Evolutionary conservation across 768 basidiomycete species (phyloP), one percentile per base, ranked within the genome.

Genomic region (Leucosporidium creatinivorum): DNA sequence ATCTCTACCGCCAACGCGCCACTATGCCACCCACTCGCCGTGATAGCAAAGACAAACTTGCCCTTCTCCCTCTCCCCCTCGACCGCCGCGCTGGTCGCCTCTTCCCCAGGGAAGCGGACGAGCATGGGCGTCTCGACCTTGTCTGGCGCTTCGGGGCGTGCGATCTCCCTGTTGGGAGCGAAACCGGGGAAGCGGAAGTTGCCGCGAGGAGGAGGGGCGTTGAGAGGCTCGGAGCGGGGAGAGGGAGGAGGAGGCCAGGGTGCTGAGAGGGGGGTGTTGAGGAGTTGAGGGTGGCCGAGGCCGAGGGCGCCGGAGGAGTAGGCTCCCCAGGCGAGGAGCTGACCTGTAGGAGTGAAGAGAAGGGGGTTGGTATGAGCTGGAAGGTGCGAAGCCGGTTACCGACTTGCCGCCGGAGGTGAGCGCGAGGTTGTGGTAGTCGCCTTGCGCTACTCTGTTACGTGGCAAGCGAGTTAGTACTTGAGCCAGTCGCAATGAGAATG

Each of bases 351-450:
- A 21, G 13, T 44, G 39, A n/a, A n/a, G n/a, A n/a, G n/a, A n/a
- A n/a, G n/a, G n/a, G n/a, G n/a, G n/a, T n/a, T n/a, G n/a, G n/a
- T n/a, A n/a, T n/a, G n/a, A n/a, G n/a, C n/a, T n/a, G n/a, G 10
- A 23, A 10, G 2, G 7, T 85, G 91, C 89, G 19, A 56, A 93
- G 17, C 91, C 89, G 17, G 92, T 89, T 25, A 87, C 80, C 30
- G 92, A 80, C 75, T 86, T 83, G 21, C 93, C 94, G 28, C 81
- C 77, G 49, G 84, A 81, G 4, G 91, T 93, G 73, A 96, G 80
- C 1, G 94, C 93, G 47, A 85, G 89, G 75, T 82, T 86, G 80
- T 98, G 94, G 77, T 93, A 96, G 78, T 98, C 94, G 8, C 94
- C 94, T 60, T 92, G 82, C 19, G 87, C 87, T 63, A 94, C 86